These are phyloP conservation scores for Protomyces gravidus DNA, from an alignment of 1,139 yeast genomes.

Conservation along the genomic window DNA sequence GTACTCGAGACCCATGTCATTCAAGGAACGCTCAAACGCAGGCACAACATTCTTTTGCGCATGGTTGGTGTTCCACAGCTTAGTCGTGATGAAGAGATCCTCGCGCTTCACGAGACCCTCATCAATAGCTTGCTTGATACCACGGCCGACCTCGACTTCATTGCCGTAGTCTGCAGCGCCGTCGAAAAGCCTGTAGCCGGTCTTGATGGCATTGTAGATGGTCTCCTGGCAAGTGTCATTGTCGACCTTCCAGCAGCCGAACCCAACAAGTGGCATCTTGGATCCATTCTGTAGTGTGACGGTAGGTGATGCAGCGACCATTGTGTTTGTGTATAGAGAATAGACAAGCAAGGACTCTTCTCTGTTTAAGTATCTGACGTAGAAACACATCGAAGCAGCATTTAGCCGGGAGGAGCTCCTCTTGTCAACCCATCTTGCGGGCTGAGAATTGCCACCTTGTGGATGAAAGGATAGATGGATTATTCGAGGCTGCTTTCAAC, in stretches of 20 bases:
- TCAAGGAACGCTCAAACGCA: slow-evolving; percentile 48
- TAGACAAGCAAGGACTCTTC: too few relatives aligned
- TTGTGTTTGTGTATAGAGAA: neutral
- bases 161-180: slow-evolving; percentile 55
- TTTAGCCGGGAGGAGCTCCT: neutral
- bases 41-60: slow-evolving; percentile 51
- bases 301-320: slow-evolving; percentile 3
- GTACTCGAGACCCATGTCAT: slow-evolving; percentile 57
- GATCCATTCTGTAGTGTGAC: slow-evolving; percentile 39
- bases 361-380: too few relatives aligned
- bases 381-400: too few relatives aligned
- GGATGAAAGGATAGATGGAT: too few relatives aligned
- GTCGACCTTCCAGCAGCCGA: slow-evolving; percentile 43
- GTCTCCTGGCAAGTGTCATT: slow-evolving; percentile 33
- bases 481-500: too few relatives aligned
- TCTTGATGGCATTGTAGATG: slow-evolving; percentile 41
- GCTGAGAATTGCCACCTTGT: too few relatives aligned
- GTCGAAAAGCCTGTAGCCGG: slow-evolving; percentile 49
- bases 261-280: slow-evolving; percentile 52
- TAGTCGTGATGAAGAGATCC: slow-evolving; percentile 46
- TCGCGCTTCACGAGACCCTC: slow-evolving; percentile 47
- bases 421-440: too few relatives aligned
- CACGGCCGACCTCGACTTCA: slow-evolving; percentile 52
- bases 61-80: slow-evolving; percentile 48
- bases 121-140: slow-evolving; percentile 50